A percentile compares a stretch with the other conserved stretches of the same genome.
phyloP scores from a whole-genome alignment of 306 rosid species.

The Oemleria cerasiformis region DNA sequence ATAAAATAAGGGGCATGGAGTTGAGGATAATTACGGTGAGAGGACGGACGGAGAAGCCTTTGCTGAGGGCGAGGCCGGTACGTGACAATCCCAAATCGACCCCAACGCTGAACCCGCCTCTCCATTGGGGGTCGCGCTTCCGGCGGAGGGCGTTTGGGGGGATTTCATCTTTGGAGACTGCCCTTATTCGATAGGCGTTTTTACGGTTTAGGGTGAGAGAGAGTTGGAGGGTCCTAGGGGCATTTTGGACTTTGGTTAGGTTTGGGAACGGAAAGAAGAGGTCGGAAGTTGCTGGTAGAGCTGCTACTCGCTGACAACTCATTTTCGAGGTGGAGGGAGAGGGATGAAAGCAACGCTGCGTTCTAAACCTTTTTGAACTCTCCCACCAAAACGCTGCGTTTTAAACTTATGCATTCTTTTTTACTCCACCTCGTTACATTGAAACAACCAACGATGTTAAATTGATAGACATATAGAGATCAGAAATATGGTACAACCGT shows the following conservation, averaged over 20 bases:
- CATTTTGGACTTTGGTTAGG: neutral
- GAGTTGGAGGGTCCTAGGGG: constrained; percentile 6
- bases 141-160: constrained; percentile 77
- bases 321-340: neutral
- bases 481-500: too few relatives aligned
- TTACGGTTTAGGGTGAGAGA: constrained; percentile 9
- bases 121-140: constrained; percentile 63
- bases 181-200: constrained; percentile 7
- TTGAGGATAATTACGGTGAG: constrained; percentile 44
- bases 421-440: too few relatives aligned
- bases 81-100: constrained; percentile 81
- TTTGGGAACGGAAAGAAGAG: neutral
- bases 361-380: neutral
- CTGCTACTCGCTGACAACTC: constrained; percentile 1
- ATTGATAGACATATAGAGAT: too few relatives aligned
- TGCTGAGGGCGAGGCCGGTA: constrained; percentile 83
- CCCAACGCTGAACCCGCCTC: constrained; percentile 89
- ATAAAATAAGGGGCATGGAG: neutral
- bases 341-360: neutral
- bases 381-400: neutral
- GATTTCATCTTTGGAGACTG: constrained; percentile 40
- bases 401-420: too few relatives aligned
- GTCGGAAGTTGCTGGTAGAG: constrained; percentile 13
- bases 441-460: too few relatives aligned
- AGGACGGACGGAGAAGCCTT: constrained; percentile 79